Evolutionary conservation across 1,284 basidiomycete species (phyloP), one percentile per base, ranked within the genome.

Genomic region (Leccinum huronense): DNA sequence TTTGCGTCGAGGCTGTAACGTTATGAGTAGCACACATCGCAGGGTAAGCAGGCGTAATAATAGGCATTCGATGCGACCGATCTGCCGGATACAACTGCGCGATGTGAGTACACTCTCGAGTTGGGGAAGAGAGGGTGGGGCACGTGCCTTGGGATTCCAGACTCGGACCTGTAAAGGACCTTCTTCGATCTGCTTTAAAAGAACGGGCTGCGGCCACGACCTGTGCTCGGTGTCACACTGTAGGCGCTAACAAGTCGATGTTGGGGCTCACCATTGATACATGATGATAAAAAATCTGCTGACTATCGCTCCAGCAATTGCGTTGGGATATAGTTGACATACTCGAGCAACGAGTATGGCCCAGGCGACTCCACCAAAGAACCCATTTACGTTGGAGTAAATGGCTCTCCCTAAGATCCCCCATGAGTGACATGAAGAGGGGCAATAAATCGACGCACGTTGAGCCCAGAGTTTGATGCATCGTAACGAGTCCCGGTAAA

Each of bases 21-120:
- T 99, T 99, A 80, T 99, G 97, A 14, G 97, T 99, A 38, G 97
- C 89, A 77, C 97, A 99, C 97, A 99, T 99, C n/a, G 96, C 93
- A 48, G 97, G 97, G 79, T 98, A 99, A 27, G 97, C 96, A 5
- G 97, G 97, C 1, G 97, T 99, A 73, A 99, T 99, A 75, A 99
- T 98, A n/a, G 97, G 97, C 97, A 99, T 99, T 66, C 95, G 87
- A 79, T 99, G 97, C 40, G 91, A 86, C 66, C 94, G 86, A 78
- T 99, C 97, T 66, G 89, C 86, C 1, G 95, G 94, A 78, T 98
- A 98, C 60, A 98, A 80, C 92, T 96, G 69, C 16, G 23, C 7
- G 67, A 34, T 16, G 19, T 67, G 2, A 63, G 59, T 33, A 19
- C 30, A 31, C 27, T 5, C 16, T 58, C n/a, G 2, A 34, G 9